Conservation (phyloP, 768 basidiomycete genomes). For the Plicaturopsis crispa region DNA sequence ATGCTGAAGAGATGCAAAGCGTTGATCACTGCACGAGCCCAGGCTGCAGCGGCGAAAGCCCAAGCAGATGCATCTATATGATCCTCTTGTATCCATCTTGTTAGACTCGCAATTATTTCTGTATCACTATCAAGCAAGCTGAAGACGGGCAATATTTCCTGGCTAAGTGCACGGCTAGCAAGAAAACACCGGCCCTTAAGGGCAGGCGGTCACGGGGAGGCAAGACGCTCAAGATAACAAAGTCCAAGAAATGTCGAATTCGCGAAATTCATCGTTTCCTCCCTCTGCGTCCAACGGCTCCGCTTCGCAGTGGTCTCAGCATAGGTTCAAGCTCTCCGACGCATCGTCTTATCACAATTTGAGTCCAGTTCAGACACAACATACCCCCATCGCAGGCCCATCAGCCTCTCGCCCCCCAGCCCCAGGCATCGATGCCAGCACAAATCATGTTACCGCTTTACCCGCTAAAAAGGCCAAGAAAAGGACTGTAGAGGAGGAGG, state of each 20-base stretch:
- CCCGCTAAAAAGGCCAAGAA: conserved; percentile 23
- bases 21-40: conserved; percentile 17
- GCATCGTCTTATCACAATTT: no score
- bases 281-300: background rate
- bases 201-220: no score
- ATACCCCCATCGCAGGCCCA: conserved; percentile 17
- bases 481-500: conserved; percentile 43
- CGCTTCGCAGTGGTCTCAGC: conserved; percentile 1
- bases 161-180: no score
- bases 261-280: conserved; percentile 17
- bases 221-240: conserved; percentile 22
- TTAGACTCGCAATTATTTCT: no score
- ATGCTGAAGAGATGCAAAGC: conserved; percentile 53
- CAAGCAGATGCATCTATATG: no score
- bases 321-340: no score
- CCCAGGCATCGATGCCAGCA: conserved; percentile 2
- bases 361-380: no score
- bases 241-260: conserved; percentile 23
- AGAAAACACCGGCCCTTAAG: no score
- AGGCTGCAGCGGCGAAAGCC: background rate
- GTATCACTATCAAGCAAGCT: no score
- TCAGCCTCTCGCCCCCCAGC: conserved; percentile 9
- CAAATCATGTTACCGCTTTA: conserved; percentile 17
- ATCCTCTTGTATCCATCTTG: no score
- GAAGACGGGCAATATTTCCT: no score